phyloP scores from a whole-genome alignment of 306 rosid species.

The Dryas alaskensis region DNA sequence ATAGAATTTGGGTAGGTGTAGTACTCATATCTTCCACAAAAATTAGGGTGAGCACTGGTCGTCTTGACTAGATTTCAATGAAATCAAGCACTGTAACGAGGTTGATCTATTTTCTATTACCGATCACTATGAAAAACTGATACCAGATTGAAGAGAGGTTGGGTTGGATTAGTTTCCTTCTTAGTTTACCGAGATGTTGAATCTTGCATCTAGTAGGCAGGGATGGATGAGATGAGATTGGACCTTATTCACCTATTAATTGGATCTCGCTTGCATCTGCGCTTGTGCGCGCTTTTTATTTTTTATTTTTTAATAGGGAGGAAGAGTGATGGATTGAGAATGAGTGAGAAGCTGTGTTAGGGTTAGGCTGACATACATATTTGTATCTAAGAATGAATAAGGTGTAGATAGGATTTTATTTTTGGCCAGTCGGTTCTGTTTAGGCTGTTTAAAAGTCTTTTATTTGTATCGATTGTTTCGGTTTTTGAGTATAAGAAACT shows the following conservation, averaged over 20 bases:
- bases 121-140: not conserved
- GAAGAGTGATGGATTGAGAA: too few species aligned
- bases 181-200: not conserved
- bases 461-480: not conserved
- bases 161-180: not conserved
- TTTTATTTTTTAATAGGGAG: not conserved
- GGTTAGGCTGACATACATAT: not conserved
- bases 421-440: not conserved
- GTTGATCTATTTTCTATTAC: not conserved
- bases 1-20: slow-evolving; percentile 15
- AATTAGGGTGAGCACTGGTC: not conserved
- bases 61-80: not conserved
- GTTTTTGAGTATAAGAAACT: not conserved
- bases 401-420: not conserved
- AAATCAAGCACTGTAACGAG: not conserved
- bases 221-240: not conserved
- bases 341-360: too few species aligned
- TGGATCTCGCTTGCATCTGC: too few species aligned
- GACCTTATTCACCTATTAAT: too few species aligned
- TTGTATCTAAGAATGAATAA: not conserved
- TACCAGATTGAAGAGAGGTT: slow-evolving; percentile 2
- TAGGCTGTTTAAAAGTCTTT: not conserved
- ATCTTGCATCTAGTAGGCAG: not conserved
- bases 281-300: too few species aligned
- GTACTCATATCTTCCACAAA: not conserved